A percentile compares a stretch with the other conserved stretches of the same genome.
Conservation (phyloP, 106 monocot species). For the Platanthera zijinensis region DNA sequence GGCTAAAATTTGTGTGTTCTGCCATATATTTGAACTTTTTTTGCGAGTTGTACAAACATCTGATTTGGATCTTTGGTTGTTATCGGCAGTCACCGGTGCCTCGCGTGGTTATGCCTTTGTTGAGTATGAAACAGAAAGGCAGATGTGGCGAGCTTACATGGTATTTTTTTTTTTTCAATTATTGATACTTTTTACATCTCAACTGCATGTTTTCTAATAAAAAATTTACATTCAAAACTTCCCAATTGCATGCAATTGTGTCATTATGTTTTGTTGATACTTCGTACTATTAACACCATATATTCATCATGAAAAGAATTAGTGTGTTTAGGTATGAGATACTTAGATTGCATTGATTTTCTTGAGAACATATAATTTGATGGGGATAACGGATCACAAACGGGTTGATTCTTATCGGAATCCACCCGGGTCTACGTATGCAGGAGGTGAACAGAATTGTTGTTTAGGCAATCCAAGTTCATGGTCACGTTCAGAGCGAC, state of each 20-base stretch:
- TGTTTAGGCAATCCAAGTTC: too few relatives aligned
- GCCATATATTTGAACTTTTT: neutral
- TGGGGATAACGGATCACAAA: too few relatives aligned
- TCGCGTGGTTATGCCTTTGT: constrained; percentile 94
- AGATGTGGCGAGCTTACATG: constrained; percentile 88
- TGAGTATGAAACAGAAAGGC: constrained; percentile 88
- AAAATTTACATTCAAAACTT: neutral
- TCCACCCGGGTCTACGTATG: too few relatives aligned
- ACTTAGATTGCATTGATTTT: neutral
- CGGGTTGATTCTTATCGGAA: too few relatives aligned
- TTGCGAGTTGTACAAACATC: neutral
- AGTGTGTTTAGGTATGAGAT: neutral
- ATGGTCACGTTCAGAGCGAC: too few relatives aligned
- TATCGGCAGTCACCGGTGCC: constrained; percentile 75
- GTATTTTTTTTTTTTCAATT: constrained; percentile 15
- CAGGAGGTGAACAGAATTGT: too few relatives aligned
- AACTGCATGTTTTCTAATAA: neutral
- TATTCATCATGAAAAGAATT: neutral
- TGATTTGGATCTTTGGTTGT: constrained; percentile 8
- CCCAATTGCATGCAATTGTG: neutral
- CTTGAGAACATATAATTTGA: neutral
- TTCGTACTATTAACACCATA: neutral
- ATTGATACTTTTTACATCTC: neutral
- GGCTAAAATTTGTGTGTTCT: neutral
- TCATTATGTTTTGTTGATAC: neutral